A percentile compares a stretch with the other conserved stretches of the same genome.
These are phyloP conservation scores for Quercus berberidifolia DNA, from an alignment of 306 rosid species.

Conservation along the genomic window DNA sequence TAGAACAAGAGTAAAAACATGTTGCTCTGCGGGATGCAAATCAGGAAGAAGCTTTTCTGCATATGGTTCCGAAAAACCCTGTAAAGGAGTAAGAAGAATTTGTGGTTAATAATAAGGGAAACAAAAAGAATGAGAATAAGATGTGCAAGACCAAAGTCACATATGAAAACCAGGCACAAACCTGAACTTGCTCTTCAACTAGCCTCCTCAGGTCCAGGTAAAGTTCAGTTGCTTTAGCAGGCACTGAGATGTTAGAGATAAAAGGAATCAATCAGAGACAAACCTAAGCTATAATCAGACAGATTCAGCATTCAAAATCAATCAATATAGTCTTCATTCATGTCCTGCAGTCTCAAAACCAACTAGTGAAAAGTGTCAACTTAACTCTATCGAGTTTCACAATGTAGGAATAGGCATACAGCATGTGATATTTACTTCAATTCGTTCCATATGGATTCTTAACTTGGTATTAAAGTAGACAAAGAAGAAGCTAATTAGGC, in stretches of 20 bases:
- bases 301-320: neutral
- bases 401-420: neutral
- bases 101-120: slow-evolving; percentile 14
- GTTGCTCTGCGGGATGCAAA: slow-evolving; percentile 76
- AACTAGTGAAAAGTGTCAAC: neutral
- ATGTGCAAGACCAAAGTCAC: slow-evolving; percentile 4
- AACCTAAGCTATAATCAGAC: no score
- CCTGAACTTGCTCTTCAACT: slow-evolving; percentile 79
- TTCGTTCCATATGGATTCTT: neutral
- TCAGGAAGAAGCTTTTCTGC: slow-evolving; percentile 98
- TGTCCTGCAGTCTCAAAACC: neutral
- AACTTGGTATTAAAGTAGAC: neutral
- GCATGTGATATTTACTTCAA: neutral
- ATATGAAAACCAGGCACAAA: slow-evolving; percentile 26
- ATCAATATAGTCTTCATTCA: neutral
- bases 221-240: slow-evolving; percentile 70
- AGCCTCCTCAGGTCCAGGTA: slow-evolving; percentile 81
- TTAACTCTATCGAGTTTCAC: neutral
- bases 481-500: neutral
- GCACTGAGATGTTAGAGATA: slow-evolving; percentile 48
- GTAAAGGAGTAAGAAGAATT: slow-evolving; percentile 19
- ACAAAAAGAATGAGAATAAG: neutral
- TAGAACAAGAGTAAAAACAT: slow-evolving; percentile 89
- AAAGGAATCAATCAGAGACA: slow-evolving; percentile 22
- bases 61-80: slow-evolving; percentile 88